Evolutionary conservation across 352 stramenopile species (phyloP).

Genomic region (Pythium pectinolyticum): DNA sequence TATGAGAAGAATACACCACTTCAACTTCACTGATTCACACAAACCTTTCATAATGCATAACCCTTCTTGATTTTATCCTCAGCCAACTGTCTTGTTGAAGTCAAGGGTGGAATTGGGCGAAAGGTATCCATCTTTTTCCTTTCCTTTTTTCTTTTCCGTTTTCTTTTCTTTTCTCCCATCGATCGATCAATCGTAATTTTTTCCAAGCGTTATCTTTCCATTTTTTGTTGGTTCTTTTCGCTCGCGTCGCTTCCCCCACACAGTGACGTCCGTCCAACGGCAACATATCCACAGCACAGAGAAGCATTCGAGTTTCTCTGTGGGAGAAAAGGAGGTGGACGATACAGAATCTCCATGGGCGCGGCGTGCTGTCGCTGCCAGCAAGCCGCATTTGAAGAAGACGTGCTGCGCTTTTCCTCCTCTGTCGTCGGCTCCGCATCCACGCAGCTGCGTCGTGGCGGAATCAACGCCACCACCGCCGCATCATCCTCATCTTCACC

Average conservation of each 20-base stretch:
- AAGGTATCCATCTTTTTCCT: constrained; percentile 22
- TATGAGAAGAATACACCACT: constrained; percentile 25
- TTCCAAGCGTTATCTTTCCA: background rate
- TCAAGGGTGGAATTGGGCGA: constrained; percentile 4
- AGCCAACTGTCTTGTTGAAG: constrained; percentile 27
- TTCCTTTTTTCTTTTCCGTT: background rate
- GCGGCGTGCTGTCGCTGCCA: constrained; percentile 69
- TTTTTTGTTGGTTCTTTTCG: background rate
- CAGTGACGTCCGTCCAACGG: constrained; percentile 8
- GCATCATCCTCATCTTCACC: background rate
- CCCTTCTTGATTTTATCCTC: background rate
- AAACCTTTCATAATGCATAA: background rate
- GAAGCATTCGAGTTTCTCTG: too few relatives aligned
- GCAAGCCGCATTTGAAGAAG: constrained; percentile 61
- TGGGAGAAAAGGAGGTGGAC: background rate
- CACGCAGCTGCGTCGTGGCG: constrained; percentile 23
- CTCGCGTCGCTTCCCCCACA: constrained; percentile 22
- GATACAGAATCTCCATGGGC: constrained; percentile 46
- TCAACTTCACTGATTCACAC: constrained; percentile 10
- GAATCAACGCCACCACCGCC: background rate
- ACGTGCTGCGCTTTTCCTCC: constrained; percentile 40
- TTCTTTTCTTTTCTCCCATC: background rate
- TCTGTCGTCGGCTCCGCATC: constrained; percentile 10
- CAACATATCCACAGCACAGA: constrained; percentile 15
- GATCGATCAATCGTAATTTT: background rate